Evolutionary conservation across 495 filamentous ascomycete genomes (phyloP), one percentile per base, ranked within the genome.

Genomic region (Neurospora tetraspora): DNA sequence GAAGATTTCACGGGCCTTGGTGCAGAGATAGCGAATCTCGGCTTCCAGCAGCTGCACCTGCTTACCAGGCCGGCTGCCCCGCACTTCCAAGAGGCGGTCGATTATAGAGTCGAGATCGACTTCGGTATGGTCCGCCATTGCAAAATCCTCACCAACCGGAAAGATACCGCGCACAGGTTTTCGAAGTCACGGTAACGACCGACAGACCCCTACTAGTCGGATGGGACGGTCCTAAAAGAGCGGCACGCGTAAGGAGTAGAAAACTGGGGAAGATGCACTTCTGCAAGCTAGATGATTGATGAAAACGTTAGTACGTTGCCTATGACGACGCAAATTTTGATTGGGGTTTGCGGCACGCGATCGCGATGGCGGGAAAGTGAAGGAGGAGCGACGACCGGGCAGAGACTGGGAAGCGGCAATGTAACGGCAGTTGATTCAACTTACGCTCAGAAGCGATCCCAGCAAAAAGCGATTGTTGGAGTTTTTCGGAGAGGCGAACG

Each of bases 71-170:
- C 96, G 89, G 87, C 95, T 98, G 78, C 96, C 96, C 85, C 96
- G 91, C 83, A 99, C 96, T 85, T 99, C 96, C 77, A 99, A 86
- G 82, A 99, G 89, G 84, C 96, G 89, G 83, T 99, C 96, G 83
- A 99, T 99, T 88, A 99, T 97, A 77, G 96, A 98, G 82, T 99
- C 96, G 85, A 99, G 88, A 85, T 99, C 96, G 82, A 98, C 94
- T 82, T 99, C 96, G 81, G 91, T 91, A 83, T 94, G 89, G 85
- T 98, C 96, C 85, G 96, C 94, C 96, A 99, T 99, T 79, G 79
- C 79, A 77, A 73, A 73, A 75, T 84, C 79, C 79, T 84, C 79
- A 79, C 82, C 82, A 80, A 80, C 80, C 82, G 80, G 77, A 76
- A 76, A 78, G 77, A 80, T 81, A 80, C 82, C 82, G 75, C 76